These are phyloP conservation scores for Neurospora sp. DNA, from an alignment of 2,329 filamentous ascomycete species.

Conservation along the genomic window DNA sequence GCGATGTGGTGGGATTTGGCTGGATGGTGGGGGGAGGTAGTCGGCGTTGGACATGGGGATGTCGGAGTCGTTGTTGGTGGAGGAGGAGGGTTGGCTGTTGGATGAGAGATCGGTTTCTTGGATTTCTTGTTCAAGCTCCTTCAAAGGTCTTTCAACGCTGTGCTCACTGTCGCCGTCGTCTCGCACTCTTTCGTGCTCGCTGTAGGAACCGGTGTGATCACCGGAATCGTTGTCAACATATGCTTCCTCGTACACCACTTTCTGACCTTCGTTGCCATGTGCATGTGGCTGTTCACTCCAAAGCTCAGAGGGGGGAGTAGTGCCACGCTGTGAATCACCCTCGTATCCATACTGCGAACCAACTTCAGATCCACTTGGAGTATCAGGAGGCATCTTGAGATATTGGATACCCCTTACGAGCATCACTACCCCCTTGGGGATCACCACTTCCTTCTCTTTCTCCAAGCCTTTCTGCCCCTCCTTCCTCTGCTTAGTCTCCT, in stretches of 20 bases:
- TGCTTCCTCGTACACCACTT: not conserved
- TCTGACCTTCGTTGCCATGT: not conserved
- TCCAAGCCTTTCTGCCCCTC: not conserved
- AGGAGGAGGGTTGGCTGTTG: not conserved
- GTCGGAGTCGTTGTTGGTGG: not conserved
- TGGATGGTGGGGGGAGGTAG: not conserved
- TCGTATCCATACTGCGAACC: not conserved
- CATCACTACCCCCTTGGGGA: not conserved
- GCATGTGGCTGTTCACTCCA: not conserved
- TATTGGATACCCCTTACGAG: not conserved
- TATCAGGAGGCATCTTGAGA: not conserved
- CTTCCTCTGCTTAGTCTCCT: too few species aligned
- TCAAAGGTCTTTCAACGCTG: accelerated
- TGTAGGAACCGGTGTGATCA: not conserved
- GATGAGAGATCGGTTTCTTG: not conserved
- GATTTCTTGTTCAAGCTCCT: not conserved
- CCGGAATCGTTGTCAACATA: too few species aligned
- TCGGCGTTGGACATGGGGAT: not conserved
- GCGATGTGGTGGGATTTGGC: not conserved
- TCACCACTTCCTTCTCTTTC: not conserved
- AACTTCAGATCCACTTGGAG: not conserved
- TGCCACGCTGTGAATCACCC: not conserved
- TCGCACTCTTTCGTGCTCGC: not conserved
- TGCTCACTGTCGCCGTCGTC: not conserved
- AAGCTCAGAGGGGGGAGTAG: accelerated